Base-by-base conservation (phyloP, 345 rosid species). In the Murraya koenigii region DNA sequence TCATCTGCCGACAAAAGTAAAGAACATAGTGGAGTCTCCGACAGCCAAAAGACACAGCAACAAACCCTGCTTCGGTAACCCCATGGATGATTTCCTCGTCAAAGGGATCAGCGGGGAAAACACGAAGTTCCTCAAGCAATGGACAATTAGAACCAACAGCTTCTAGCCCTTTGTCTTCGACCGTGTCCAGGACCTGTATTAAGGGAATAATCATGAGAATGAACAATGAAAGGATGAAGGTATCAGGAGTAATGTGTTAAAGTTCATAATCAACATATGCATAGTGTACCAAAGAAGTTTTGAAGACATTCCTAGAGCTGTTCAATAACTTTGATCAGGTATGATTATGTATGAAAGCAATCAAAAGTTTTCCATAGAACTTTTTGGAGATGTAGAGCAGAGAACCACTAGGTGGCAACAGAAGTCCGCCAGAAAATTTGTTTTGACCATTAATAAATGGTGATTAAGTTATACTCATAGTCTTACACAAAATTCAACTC, bases 1-100 rank as follows among this genome's bases (percentile, higher is more conserved):
- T 91, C 94, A 91, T 91, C 78, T 82, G 91, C 35, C 86, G 78
- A 81, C 94, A 91, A 62, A 91, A 91, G 80, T 89, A 91, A 67
- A 91, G 94, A 35, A 91, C 89, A 66, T 89, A 91, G 74, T 80
- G 90, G 71, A 91, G 92, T 74, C 78, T 86, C 25, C 73, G 89
- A 64, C 94, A 91, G 66, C 91, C 91, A 75, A 77, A 69, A 55
- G 94, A 89, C 36, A 91, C 88, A 9, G 94, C 90, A 41, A 91
- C 74, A 79, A 91, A 84, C 33, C 94, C 94, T 6, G 74, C 82
- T 81, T 91, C 94, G 19, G 92, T 89, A 36, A 91, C 91, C 56
- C 88, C 89, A 60, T 84, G 87, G 63, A 72, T 30, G 35, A 82
- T 83, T 66, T 89, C 91, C 67, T 85, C 87, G 0, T 82, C 94